phyloP scores from a whole-genome alignment of 2,329 filamentous ascomycete species.

The Penicillium polonicum region DNA sequence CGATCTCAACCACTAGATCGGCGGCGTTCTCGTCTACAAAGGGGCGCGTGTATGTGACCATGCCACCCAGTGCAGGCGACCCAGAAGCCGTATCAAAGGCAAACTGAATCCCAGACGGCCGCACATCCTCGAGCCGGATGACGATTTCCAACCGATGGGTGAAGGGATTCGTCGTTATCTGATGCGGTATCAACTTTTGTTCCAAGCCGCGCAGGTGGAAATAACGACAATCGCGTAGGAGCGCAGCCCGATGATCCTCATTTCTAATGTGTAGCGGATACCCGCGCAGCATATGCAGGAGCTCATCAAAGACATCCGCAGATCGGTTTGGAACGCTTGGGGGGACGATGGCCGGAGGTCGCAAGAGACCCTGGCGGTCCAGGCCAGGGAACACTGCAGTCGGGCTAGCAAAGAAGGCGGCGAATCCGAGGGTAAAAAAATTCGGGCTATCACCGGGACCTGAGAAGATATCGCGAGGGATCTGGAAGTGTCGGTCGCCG shows the following conservation, averaged over 20 bases:
- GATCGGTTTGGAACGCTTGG: slow-evolving; percentile 77
- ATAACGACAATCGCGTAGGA: slow-evolving; percentile 85
- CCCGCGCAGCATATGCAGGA: slow-evolving; percentile 77
- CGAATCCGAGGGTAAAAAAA: slow-evolving; percentile 90
- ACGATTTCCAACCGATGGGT: slow-evolving; percentile 71
- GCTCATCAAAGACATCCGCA: slow-evolving; percentile 78
- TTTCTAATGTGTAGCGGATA: slow-evolving; percentile 76
- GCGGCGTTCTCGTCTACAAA: slow-evolving; percentile 73
- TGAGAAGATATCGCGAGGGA: slow-evolving; percentile 82
- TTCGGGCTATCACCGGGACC: slow-evolving; percentile 89
- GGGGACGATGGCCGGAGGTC: slow-evolving; percentile 81
- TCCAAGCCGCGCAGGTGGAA: slow-evolving; percentile 91
- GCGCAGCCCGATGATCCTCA: slow-evolving; percentile 71
- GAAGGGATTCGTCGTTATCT: slow-evolving; percentile 71
- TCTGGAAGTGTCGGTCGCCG: slow-evolving; percentile 81
- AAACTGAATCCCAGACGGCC: slow-evolving; percentile 78
- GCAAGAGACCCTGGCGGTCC: slow-evolving; percentile 72
- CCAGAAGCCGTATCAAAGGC: slow-evolving; percentile 45
- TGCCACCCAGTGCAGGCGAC: slow-evolving; percentile 42
- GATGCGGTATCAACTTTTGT: slow-evolving; percentile 77
- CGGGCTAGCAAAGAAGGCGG: slow-evolving; percentile 78
- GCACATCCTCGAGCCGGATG: slow-evolving; percentile 79
- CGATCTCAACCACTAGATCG: slow-evolving; percentile 79
- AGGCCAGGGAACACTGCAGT: slow-evolving; percentile 83
- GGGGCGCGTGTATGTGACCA: slow-evolving; percentile 78